Base-by-base conservation (phyloP, 441 rosid genomes). In the Viola pubescens region DNA sequence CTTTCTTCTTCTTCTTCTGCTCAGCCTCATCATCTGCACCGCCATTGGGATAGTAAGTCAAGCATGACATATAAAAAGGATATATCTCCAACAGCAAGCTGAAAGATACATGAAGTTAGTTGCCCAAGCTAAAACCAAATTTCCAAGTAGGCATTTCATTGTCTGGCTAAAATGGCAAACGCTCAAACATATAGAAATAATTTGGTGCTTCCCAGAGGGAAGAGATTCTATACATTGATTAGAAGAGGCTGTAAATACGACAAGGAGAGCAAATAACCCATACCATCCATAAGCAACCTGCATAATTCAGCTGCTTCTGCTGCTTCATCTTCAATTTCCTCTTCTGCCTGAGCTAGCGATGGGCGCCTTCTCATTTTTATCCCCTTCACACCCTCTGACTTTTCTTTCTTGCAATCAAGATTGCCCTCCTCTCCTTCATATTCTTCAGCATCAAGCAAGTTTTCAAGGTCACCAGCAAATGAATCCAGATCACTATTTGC, bases 401-500 rank as follows among this genome's bases (percentile, higher is more conserved):
- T 91, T 52, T 85, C 91, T 70, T 75, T 78, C 83, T 83, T 91
- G 60, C 79, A 72, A 65, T 83, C 81, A 48, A 76, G 76, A 60
- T 66, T 73, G 46, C 76, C 85, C 66, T 83, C 96, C 64, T 88
- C 91, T 68, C 89, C 91, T 45, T 85, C 97, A 71, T 61, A 89
- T 78, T 94, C 98, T 79, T 91, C 98, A 3, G 97, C 99, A 76
- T 91, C 97, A 73, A 91, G 99, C 79, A 94, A 77, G 77, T 91
- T 91, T 77, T 94, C 98, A 52, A 94, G 79, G 68, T 94, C 99
- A 43, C 98, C 98, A 37, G 97, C 99, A 77, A 91, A 94, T 64
- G 99, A 91, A 83, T 94, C 99, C 67, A 94, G 82, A 67, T 92
- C 98, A 79, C 99, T 94, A 63, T 88, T 87, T 49, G 96, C 95